Percentiles rank a stretch among this genome's conserved stretches.
These are phyloP conservation scores for Fusarium tupiense DNA, from an alignment of 2,329 filamentous ascomycete species.

Conservation along the genomic window DNA sequence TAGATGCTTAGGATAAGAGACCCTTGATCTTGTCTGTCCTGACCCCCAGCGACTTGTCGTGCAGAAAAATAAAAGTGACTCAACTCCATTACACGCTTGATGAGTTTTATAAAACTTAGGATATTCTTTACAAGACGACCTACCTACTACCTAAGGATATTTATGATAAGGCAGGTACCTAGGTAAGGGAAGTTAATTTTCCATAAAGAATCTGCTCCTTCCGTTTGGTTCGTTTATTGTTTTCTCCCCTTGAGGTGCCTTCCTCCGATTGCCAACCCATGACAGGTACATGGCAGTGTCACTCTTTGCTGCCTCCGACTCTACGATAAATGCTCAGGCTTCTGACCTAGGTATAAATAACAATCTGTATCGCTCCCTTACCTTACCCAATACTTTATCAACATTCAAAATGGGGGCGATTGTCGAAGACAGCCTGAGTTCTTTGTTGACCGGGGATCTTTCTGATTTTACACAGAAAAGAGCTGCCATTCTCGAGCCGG, in stretches of 20 bases:
- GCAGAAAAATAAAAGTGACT: background rate
- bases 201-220: background rate
- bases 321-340: background rate
- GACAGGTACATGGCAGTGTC: constrained; percentile 23
- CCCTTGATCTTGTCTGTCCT: background rate
- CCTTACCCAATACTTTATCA: background rate
- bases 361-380: background rate
- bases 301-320: constrained; percentile 16
- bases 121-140: background rate
- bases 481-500: constrained; percentile 12
- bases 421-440: constrained; percentile 1
- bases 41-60: background rate
- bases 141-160: background rate
- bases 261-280: background rate
- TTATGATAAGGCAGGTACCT: background rate
- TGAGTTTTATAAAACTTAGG: background rate
- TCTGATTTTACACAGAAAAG: background rate
- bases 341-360: background rate
- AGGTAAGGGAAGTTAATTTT: background rate
- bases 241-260: background rate
- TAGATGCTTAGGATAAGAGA: background rate
- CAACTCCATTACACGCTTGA: background rate
- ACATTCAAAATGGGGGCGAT: constrained; percentile 5
- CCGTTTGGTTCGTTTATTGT: background rate
- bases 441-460: background rate